Percentiles rank a stretch among this genome's conserved stretches.
Evolutionary conservation across 352 stramenopile species (phyloP).

Genomic region (Phytophthora sojae): DNA sequence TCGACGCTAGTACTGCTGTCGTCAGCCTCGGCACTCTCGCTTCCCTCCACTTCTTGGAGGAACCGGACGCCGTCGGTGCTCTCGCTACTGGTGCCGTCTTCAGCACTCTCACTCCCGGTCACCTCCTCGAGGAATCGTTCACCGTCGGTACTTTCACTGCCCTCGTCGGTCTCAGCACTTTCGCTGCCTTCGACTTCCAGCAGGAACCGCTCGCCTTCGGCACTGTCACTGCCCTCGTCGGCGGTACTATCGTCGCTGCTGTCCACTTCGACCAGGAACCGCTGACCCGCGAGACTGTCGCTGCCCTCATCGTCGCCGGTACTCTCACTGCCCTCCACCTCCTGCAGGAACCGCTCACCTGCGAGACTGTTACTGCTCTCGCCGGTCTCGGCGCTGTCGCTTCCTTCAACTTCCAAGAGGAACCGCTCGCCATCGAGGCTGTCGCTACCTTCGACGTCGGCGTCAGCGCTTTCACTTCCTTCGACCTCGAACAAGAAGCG

Average conservation of each 20-base stretch:
- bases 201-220: conserved; percentile 13
- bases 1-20: neutral
- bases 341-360: conserved; percentile 3
- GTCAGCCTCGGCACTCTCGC: neutral
- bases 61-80: conserved; percentile 7
- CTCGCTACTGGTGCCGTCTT: conserved; percentile 1
- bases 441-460: neutral
- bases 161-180: neutral
- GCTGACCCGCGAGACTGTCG: neutral
- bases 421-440: conserved; percentile 9
- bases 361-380: conserved; percentile 3
- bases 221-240: neutral
- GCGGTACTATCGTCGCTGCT: conserved; percentile 4
- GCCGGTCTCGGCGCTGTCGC: conserved; percentile 1
- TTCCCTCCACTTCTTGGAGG: conserved; percentile 4
- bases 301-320: neutral
- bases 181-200: conserved; percentile 12
- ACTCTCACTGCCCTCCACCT: conserved; percentile 6
- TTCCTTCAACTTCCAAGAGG: neutral
- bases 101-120: conserved; percentile 5
- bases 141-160: conserved; percentile 4
- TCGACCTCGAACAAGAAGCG: conserved; percentile 18
- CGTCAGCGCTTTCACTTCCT: conserved; percentile 1
- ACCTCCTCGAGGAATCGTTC: conserved; percentile 9
- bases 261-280: conserved; percentile 6